A percentile compares a stretch with the other conserved stretches of the same genome.
These are phyloP conservation scores for Aspergillus latus DNA, from an alignment of 2,329 filamentous ascomycete species.

Conservation along the genomic window DNA sequence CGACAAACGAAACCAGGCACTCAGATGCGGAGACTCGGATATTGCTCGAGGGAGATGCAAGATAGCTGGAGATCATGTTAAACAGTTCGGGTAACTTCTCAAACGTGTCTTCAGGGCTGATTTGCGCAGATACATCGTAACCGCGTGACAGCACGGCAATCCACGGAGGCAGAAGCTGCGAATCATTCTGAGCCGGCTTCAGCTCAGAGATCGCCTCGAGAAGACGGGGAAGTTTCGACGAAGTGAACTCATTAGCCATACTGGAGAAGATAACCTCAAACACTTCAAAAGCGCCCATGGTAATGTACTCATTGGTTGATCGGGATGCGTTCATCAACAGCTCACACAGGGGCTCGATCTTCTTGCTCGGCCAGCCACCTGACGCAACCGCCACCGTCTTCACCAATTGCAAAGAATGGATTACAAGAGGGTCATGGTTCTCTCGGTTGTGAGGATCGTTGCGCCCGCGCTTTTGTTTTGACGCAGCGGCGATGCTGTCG, in stretches of 20 bases:
- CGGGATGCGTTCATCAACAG: constrained; percentile 82
- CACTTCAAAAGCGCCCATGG: constrained; percentile 93
- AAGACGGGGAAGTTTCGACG: constrained; percentile 82
- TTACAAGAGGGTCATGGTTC: constrained; percentile 75
- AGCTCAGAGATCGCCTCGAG: constrained; percentile 90
- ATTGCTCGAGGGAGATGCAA: constrained; percentile 85
- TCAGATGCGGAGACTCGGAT: constrained; percentile 93
- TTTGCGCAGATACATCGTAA: constrained; percentile 87
- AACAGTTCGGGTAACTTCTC: constrained; percentile 85
- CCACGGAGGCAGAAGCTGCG: constrained; percentile 92
- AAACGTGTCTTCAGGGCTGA: constrained; percentile 88
- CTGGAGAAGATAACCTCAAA: constrained; percentile 96
- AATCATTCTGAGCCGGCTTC: constrained; percentile 88
- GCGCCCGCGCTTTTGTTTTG: constrained; percentile 64
- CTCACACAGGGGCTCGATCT: constrained; percentile 90
- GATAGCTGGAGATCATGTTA: constrained; percentile 72
- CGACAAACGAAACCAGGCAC: constrained; percentile 88
- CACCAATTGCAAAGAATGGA: constrained; percentile 88
- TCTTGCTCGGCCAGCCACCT: constrained; percentile 93
- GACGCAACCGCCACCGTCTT: constrained; percentile 85
- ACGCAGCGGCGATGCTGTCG: constrained; percentile 65
- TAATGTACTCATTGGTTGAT: constrained; percentile 91
- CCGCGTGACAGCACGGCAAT: constrained; percentile 91
- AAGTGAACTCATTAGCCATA: constrained; percentile 83
- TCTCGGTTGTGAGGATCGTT: constrained; percentile 45